phyloP scores from a whole-genome alignment of 164 flowering plant species.

The Liriodendron chinense region DNA sequence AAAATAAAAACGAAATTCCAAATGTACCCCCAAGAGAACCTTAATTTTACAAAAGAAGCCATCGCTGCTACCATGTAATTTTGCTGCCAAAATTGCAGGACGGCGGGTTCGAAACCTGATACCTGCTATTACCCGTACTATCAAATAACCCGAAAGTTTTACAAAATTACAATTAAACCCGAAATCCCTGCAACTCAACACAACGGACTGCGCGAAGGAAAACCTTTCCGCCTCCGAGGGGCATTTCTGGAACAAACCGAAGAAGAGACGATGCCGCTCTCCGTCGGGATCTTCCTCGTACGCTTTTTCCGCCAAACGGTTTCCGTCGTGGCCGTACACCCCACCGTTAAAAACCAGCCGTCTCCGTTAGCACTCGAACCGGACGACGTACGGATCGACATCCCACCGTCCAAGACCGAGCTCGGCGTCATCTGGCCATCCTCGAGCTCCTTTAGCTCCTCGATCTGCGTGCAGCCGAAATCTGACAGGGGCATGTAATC shows the following conservation, averaged over 20 bases:
- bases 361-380: constrained; percentile 9
- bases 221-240: constrained; percentile 20
- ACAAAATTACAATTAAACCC: not conserved
- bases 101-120: not conserved
- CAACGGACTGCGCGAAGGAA: constrained; percentile 25
- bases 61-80: not conserved
- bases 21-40: not conserved
- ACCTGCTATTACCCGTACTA: not conserved
- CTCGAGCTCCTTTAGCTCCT: not conserved
- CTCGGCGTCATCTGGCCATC: constrained; percentile 27
- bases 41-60: not conserved
- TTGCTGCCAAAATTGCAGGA: not conserved
- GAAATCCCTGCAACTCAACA: not conserved
- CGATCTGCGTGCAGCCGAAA: constrained; percentile 6
- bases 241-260: constrained; percentile 1
- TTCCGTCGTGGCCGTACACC: constrained; percentile 23
- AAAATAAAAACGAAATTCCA: not conserved
- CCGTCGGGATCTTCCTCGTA: not conserved
- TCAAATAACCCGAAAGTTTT: not conserved
- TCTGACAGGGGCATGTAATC: constrained; percentile 16
- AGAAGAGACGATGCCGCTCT: not conserved
- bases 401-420: constrained; percentile 22
- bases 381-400: constrained; percentile 15
- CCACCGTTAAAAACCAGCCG: constrained; percentile 5
- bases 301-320: constrained; percentile 21